Conservation (phyloP, 148 eudicot species). For the Salicornia ramosissima region DNA sequence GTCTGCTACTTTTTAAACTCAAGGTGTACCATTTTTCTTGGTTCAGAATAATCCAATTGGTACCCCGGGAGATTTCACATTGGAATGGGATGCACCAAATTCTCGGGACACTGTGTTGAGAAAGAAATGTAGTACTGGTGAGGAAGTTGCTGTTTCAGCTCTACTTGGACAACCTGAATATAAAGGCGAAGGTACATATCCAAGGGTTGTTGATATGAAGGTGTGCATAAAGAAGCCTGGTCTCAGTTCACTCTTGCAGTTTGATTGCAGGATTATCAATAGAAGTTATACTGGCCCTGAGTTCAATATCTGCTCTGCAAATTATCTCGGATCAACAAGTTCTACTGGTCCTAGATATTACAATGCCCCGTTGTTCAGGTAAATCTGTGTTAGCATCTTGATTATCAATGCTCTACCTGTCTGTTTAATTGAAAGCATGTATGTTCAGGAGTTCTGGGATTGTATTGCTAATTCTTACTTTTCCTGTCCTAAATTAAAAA, state of each 20-base stretch:
- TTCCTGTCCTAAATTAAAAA: not conserved
- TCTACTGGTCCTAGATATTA: conserved; percentile 38
- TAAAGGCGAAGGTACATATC: conserved; percentile 23
- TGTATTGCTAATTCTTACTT: not conserved
- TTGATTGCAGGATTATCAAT: conserved; percentile 49
- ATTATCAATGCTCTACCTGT: not conserved
- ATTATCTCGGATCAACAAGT: conserved; percentile 45
- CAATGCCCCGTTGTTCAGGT: conserved; percentile 66
- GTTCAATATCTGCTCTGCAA: conserved; percentile 39
- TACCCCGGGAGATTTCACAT: conserved; percentile 59
- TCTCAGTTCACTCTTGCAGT: conserved; percentile 66
- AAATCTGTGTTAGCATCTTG: conserved; percentile 2
- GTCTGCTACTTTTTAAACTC: not conserved
- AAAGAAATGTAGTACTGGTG: conserved; percentile 65
- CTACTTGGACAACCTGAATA: conserved; percentile 42
- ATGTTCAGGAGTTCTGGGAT: not conserved
- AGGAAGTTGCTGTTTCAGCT: conserved; percentile 84
- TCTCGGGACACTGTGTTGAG: conserved; percentile 60
- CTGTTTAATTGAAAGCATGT: not conserved
- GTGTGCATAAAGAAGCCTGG: conserved; percentile 80
- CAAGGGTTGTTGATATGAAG: conserved; percentile 58
- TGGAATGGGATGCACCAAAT: conserved; percentile 70
- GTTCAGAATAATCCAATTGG: conserved; percentile 45
- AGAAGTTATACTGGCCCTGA: conserved; percentile 29
- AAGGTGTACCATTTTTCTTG: conserved; percentile 13